Evolutionary conservation across 129 eudicot species (phyloP), one percentile per base, ranked within the genome.

Genomic region (Rutidosis leptorrhynchoides): DNA sequence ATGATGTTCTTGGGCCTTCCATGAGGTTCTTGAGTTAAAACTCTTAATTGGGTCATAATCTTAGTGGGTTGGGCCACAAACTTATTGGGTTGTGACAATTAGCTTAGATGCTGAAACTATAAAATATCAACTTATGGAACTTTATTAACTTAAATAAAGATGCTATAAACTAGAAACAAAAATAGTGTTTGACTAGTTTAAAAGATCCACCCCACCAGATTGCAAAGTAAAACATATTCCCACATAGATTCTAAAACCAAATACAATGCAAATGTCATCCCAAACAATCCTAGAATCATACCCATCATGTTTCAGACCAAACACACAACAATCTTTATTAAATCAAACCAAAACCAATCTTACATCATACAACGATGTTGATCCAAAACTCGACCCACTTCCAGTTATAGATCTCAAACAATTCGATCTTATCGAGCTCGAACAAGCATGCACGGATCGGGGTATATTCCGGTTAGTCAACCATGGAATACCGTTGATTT

Each of bases 391-490:
- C 19, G 80, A 79, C 69, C 82, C 74, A 22, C 78, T 84, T 35
- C 84, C 87, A 0, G 55, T 77, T 6, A 82, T 84, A 17, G 87
- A 87, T 74, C 75, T 82, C 35, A 7, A 25, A 23, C 74, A 72
- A 61, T 46, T 79, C 2, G 42, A 73, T 28, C 64, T 32, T 1
- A 53, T 27, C 1, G 60, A 69, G 6, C 73, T 88, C 28, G 64
- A 68, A 0, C 74, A 68, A 32, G 84, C 82, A 14, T 92, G 98
- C 54, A 68, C 51, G 11, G 83, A 88, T 5, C 88, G 95, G 98
- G 98, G 98, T 1, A 76, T 92, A 29, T 92, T 88, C 69, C 80
- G 96, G 52, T 71, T 88, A 64, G 75, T 81, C 27, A 92, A 92
- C 85, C 98, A 92, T 29, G 95, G 89, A 40, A 76, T 92, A 1